Evolutionary conservation across 306 rosid genomes (phyloP).

Genomic region (Echinosophora koreensis): DNA sequence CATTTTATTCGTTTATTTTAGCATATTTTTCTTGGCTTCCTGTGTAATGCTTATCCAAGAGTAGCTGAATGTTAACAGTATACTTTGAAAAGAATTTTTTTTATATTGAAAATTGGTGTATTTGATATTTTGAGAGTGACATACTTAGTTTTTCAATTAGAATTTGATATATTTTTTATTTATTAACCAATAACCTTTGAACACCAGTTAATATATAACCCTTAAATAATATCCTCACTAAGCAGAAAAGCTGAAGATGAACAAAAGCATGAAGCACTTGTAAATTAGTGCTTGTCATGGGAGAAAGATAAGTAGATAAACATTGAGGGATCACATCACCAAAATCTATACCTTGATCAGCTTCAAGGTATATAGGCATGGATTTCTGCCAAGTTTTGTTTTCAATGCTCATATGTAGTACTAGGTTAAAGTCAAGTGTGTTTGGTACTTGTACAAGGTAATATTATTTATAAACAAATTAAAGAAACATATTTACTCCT

Average conservation of each 20-base stretch:
- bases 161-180: no score
- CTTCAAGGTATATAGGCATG: neutral
- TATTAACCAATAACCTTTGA: no score
- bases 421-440: conserved; percentile 9
- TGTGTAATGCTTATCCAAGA: neutral
- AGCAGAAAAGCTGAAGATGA: neutral
- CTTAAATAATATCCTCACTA: neutral
- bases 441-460: conserved; percentile 5
- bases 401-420: neutral
- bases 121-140: no score
- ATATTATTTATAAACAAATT: neutral
- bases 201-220: no score
- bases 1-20: neutral
- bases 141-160: no score
- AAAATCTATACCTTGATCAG: conserved; percentile 8
- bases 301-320: conserved; percentile 1
- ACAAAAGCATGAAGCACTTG: neutral
- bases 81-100: no score
- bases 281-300: conserved; percentile 1
- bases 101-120: no score
- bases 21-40: neutral
- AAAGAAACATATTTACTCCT: no score
- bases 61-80: no score
- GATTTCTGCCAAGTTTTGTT: conserved; percentile 1
- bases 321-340: neutral